Conservation (phyloP, 768 basidiomycete species). For the Termitomyces eurrhizus region DNA sequence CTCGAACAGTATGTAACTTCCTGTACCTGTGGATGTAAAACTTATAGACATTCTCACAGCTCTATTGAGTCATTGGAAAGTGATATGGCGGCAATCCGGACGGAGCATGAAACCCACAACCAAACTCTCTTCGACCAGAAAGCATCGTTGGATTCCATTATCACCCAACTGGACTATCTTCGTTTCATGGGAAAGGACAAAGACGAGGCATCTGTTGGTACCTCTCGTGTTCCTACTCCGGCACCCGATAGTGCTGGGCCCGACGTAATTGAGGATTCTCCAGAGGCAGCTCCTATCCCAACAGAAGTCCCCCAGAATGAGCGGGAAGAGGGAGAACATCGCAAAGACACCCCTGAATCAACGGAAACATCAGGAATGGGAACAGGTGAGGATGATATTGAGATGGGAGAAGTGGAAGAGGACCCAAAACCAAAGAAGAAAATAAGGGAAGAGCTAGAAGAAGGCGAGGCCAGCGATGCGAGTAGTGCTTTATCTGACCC, state of each 20-base stretch:
- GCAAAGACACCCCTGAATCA: slow-evolving; percentile 22
- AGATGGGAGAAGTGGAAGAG: slow-evolving; percentile 90
- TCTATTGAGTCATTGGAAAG: slow-evolving; percentile 67
- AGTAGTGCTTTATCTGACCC: slow-evolving; percentile 77
- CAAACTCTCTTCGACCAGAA: slow-evolving; percentile 67
- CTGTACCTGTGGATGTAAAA: background rate
- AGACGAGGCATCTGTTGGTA: slow-evolving; percentile 41
- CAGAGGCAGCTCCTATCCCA: slow-evolving; percentile 1
- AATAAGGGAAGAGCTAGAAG: slow-evolving; percentile 70
- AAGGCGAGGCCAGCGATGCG: slow-evolving; percentile 81
- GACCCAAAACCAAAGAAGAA: slow-evolving; percentile 59
- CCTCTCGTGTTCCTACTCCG: slow-evolving; percentile 48
- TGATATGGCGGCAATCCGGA: slow-evolving; percentile 70
- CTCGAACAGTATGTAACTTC: slow-evolving; percentile 61
- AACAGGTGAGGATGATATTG: slow-evolving; percentile 61
- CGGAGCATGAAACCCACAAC: slow-evolving; percentile 73
- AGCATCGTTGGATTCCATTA: slow-evolving; percentile 59
- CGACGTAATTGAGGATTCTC: slow-evolving; percentile 15
- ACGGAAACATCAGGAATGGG: slow-evolving; percentile 13
- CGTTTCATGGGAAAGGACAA: slow-evolving; percentile 68
- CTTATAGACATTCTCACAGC: slow-evolving; percentile 30
- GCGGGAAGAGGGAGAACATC: slow-evolving; percentile 35
- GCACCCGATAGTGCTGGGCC: slow-evolving; percentile 30
- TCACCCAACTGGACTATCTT: slow-evolving; percentile 56
- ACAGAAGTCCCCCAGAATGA: slow-evolving; percentile 14